Evolutionary conservation across 1,284 basidiomycete species (phyloP), one percentile per base, ranked within the genome.

Genomic region (Malassezia psittaci): DNA sequence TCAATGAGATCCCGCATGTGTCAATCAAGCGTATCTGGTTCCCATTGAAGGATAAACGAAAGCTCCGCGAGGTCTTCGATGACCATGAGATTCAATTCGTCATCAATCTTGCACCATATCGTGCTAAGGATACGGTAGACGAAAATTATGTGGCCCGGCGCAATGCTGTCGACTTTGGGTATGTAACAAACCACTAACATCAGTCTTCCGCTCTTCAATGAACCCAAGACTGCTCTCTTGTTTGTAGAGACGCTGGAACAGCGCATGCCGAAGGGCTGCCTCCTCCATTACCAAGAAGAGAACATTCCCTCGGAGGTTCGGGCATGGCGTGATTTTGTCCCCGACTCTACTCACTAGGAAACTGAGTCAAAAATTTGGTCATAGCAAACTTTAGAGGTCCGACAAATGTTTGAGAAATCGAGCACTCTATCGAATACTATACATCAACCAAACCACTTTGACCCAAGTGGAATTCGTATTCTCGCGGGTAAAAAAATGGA

Each of bases 21-120:
- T 52, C 57, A 2, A 86, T 84, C 54, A 88, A 90, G 79, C 83
- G 85, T 57, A 96, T 99, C 71, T 84, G 89, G 77, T 96, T 99
- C 84, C 94, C 94, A 10, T 86, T 87, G 58, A 87, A 88, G 72
- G 94, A 99, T 79, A 98, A 98, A 81, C 82, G 93, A 57, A 91
- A 90, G 77, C 80, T 96, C 34, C 84, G 89, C 34, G 87, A 93
- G 75, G 68, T 77, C 51, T 79, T 77, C 66, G 90, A 96, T 76
- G 88, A 94, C 76, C 86, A 87, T 76, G 88, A 96, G 68, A 94
- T 98, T 71, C 86, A 91, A 72, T 87, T 85, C 57, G 93, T 98
- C 43, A 84, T 98, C 78, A 96, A 98, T 79, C 81, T 99, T 46
- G 86, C 93, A 16, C 83, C 85, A 70, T 79, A 83, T 60, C 83